phyloP scores from a whole-genome alignment of 805 yeast species.

The Yarrowia sp. region DNA sequence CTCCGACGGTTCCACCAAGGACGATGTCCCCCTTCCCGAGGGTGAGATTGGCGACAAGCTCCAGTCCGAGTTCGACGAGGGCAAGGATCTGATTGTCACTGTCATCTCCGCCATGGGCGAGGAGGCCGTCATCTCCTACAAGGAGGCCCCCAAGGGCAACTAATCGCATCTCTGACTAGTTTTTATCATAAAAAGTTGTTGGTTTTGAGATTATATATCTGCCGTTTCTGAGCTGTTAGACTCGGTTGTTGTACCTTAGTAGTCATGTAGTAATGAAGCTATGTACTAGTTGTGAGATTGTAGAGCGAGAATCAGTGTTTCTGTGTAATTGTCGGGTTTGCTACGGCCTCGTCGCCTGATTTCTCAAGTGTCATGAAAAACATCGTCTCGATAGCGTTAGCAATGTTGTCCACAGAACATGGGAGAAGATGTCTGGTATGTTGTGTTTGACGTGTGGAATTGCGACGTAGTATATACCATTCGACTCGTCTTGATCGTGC shows the following conservation, averaged over 20 bases:
- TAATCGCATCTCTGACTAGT: constrained; percentile 26
- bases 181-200: constrained; percentile 3
- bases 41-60: constrained; percentile 94
- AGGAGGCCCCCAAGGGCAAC: constrained; percentile 86
- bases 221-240: not conserved
- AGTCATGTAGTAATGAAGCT: constrained; percentile 26
- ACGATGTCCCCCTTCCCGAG: constrained; percentile 97
- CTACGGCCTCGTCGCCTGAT: too few species aligned
- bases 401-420: not conserved
- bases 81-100: constrained; percentile 96
- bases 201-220: constrained; percentile 2
- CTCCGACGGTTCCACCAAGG: constrained; percentile 97
- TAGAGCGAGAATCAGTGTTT: not conserved
- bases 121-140: constrained; percentile 98
- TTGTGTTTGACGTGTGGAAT: too few species aligned
- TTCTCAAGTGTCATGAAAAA: too few species aligned
- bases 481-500: not conserved
- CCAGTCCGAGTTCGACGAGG: constrained; percentile 93
- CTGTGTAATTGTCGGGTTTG: too few species aligned
- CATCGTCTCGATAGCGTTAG: too few species aligned
- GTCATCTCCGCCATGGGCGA: constrained; percentile 98
- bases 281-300: constrained; percentile 1
- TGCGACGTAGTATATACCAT: too few species aligned
- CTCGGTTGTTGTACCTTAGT: constrained; percentile 6
- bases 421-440: not conserved